Conservation (phyloP, 129 eudicot genomes). For the Ambrosia artemisiifolia region DNA sequence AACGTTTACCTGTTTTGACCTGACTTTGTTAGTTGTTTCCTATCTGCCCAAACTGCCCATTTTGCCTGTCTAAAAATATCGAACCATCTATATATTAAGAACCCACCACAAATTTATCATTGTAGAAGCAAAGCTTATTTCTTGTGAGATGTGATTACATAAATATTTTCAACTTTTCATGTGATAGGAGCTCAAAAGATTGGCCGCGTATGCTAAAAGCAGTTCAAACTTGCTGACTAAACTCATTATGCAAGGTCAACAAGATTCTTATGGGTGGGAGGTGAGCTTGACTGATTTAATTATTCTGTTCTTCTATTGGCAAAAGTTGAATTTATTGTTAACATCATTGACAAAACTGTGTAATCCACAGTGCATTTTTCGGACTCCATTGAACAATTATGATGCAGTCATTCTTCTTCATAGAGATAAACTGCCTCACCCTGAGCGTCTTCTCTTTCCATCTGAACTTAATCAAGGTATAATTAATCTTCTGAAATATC, state of each 20-base stretch:
- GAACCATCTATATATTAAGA: background rate
- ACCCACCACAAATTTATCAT: background rate
- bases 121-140: background rate
- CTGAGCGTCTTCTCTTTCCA: slow-evolving; percentile 83
- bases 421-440: slow-evolving; percentile 78
- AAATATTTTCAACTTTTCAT: slow-evolving; percentile 3
- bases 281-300: slow-evolving; percentile 36
- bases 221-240: slow-evolving; percentile 74
- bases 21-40: too few relatives aligned
- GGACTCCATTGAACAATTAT: slow-evolving; percentile 91
- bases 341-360: background rate
- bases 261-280: slow-evolving; percentile 80
- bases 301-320: background rate
- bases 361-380: slow-evolving; percentile 75
- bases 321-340: background rate
- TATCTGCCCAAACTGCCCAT: background rate
- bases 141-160: background rate
- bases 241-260: slow-evolving; percentile 61
- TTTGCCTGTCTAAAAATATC: background rate
- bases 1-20: background rate
- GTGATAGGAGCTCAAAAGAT: slow-evolving; percentile 73
- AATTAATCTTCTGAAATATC: background rate
- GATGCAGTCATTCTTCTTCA: slow-evolving; percentile 93
- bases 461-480: slow-evolving; percentile 77
- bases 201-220: slow-evolving; percentile 85